Evolutionary conservation across 345 rosid species (phyloP), one percentile per base, ranked within the genome.

Genomic region (Salix dunnii): DNA sequence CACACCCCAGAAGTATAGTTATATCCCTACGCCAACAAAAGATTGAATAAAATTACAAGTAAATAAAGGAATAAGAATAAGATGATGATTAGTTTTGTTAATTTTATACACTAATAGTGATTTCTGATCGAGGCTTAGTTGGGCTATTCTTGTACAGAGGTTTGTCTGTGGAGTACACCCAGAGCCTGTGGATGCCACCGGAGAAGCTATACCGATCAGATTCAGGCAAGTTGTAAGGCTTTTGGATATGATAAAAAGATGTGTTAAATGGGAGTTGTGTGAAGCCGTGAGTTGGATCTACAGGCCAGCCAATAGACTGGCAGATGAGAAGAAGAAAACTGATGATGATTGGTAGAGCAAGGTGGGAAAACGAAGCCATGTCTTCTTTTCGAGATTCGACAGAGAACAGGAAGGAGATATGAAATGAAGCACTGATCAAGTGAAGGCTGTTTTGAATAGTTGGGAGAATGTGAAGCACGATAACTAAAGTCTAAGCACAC

Each of bases 1-100:
- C 89, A 80, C 1, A 74, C 70, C 0, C 83, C 81, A 0, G 85
- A 84, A 4, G 84, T 78, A 53, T 80, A 84, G 20, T 43, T 58
- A 21, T 82, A 84, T 11, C 87, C 83, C 81, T 82, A 49, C 38
- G 53, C 53, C 8, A 4, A 14, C 53, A 48, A 48, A 48, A 17
- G 53, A 48, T 48, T 4, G 53, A 17, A 48, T 16, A 48, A 48
- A 3, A 48, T 48, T 48, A 17, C 1, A 48, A 48, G 53, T 48
- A 16, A 48, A 48, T 17, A 48, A 16, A 5, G 53, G 53, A 36
- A 10, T 20, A 67, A 46, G 3, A 10, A 21, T 25, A 6, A 16
- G 27, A 10, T 7, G 73, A 36, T 14, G 43, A 7, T 43, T 17
- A 67, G 43, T 17, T 35, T 17, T 31, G 43, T 14, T 40, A 42